These are phyloP conservation scores for Echinosophora koreensis DNA, from an alignment of 306 rosid species.

Conservation along the genomic window DNA sequence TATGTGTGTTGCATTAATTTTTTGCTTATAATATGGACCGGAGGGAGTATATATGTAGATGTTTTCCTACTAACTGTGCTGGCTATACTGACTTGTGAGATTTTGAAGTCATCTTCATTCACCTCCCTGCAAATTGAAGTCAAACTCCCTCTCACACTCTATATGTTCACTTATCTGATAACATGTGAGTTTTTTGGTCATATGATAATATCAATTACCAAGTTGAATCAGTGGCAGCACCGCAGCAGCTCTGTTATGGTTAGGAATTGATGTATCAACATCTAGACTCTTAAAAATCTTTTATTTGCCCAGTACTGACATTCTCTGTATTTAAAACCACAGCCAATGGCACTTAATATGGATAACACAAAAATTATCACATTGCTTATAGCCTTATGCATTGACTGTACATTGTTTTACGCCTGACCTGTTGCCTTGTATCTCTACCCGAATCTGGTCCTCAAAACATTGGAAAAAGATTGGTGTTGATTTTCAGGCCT, in stretches of 20 bases:
- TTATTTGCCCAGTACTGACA: slow-evolving; percentile 29
- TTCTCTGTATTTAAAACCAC: slow-evolving; percentile 20
- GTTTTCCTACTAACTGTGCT: slow-evolving; percentile 32
- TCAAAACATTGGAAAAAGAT: slow-evolving; percentile 17
- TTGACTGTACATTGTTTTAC: slow-evolving; percentile 6
- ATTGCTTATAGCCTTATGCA: slow-evolving; percentile 23
- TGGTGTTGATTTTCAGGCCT: slow-evolving; percentile 28
- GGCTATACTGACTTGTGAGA: slow-evolving; percentile 21
- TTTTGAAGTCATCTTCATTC: slow-evolving; percentile 29
- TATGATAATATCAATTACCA: slow-evolving; percentile 22
- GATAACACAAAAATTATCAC: slow-evolving; percentile 13
- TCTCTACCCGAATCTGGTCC: slow-evolving; percentile 6
- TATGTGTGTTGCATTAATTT: too few species aligned
- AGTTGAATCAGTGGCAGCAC: slow-evolving; percentile 11
- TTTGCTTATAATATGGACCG: too few species aligned
- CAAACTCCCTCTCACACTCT: slow-evolving; percentile 8
- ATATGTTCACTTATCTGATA: slow-evolving; percentile 33
- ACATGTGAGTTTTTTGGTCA: slow-evolving; percentile 7
- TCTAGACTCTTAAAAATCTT: slow-evolving; percentile 18
- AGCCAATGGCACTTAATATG: slow-evolving; percentile 10
- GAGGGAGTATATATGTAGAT: slow-evolving; percentile 22
- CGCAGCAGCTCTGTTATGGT: slow-evolving; percentile 34
- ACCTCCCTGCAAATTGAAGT: slow-evolving; percentile 25
- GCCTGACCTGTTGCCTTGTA: slow-evolving; percentile 16
- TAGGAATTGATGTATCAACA: slow-evolving; percentile 7